Evolutionary conservation across 495 filamentous ascomycete genomes (phyloP).

Genomic region (Aspergillus avenaceus): DNA sequence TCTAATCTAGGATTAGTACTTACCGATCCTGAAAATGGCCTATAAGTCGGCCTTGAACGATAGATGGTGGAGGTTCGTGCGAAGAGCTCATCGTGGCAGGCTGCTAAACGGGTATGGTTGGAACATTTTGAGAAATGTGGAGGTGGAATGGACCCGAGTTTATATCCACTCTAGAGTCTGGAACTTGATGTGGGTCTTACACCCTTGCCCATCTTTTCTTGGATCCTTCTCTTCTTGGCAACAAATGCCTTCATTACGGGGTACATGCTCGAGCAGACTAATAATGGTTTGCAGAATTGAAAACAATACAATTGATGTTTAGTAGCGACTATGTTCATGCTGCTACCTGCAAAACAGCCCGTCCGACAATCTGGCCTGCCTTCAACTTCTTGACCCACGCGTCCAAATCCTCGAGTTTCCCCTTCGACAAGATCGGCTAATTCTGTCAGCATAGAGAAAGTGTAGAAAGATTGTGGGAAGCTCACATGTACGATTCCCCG

Average conservation of each 20-base stretch:
- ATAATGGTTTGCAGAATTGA: no score
- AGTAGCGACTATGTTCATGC: neutral
- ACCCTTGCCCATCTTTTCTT: no score
- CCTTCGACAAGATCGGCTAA: conserved; percentile 6
- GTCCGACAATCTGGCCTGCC: conserved; percentile 5
- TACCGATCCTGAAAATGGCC: neutral
- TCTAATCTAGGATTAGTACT: no score
- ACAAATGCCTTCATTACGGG: neutral
- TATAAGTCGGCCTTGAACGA: neutral
- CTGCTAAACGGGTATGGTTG: neutral
- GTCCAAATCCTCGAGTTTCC: conserved; percentile 7
- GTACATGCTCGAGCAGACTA: neutral
- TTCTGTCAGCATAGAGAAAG: neutral
- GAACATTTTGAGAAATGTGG: neutral
- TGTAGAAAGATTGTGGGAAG: neutral
- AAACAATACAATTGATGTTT: neutral
- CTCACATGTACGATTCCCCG: conserved; percentile 6
- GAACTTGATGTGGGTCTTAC: neutral
- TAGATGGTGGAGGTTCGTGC: neutral
- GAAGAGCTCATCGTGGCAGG: neutral
- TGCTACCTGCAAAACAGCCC: conserved; percentile 7
- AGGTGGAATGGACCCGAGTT: neutral
- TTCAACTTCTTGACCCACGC: conserved; percentile 10
- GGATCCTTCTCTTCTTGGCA: neutral
- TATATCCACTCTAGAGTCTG: neutral